Conservation (phyloP, 805 yeast genomes). For the Suhomyces tanzawaensis region DNA sequence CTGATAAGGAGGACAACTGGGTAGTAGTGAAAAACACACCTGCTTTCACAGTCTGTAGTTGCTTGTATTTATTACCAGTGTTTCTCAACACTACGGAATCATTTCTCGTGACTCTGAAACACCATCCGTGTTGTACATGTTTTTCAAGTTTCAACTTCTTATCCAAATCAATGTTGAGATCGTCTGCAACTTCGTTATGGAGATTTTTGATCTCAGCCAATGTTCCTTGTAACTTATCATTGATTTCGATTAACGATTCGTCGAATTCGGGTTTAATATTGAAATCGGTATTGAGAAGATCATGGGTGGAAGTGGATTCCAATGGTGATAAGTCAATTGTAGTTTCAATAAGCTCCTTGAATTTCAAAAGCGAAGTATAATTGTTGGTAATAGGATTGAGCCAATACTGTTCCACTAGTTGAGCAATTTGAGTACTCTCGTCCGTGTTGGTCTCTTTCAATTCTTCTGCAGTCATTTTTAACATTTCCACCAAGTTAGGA, state of each 20-base stretch:
- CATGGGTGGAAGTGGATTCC: constrained; percentile 46
- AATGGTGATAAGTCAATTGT: constrained; percentile 85
- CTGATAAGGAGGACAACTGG: constrained; percentile 57
- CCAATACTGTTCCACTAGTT: constrained; percentile 53
- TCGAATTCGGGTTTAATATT: constrained; percentile 89
- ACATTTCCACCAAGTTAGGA: constrained; percentile 61
- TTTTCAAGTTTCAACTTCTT: constrained; percentile 87
- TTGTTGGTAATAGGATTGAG: constrained; percentile 51
- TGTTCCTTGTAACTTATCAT: constrained; percentile 53
- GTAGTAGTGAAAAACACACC: constrained; percentile 89
- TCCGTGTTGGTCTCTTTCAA: constrained; percentile 24
- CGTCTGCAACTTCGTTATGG: constrained; percentile 68
- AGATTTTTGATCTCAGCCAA: constrained; percentile 54
- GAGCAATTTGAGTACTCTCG: constrained; percentile 37
- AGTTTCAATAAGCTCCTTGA: constrained; percentile 85
- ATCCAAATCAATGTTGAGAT: constrained; percentile 76
- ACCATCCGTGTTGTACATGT: constrained; percentile 90
- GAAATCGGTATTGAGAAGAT: constrained; percentile 58
- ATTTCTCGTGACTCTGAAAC: constrained; percentile 85
- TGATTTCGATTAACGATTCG: constrained; percentile 63
- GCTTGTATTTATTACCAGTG: constrained; percentile 56
- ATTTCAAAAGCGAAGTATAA: constrained; percentile 54
- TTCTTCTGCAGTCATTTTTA: constrained; percentile 44
- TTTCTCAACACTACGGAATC: constrained; percentile 81
- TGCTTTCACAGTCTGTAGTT: constrained; percentile 88